phyloP scores from a whole-genome alignment of 2,329 filamentous ascomycete genomes.

The Oidium heveae region DNA sequence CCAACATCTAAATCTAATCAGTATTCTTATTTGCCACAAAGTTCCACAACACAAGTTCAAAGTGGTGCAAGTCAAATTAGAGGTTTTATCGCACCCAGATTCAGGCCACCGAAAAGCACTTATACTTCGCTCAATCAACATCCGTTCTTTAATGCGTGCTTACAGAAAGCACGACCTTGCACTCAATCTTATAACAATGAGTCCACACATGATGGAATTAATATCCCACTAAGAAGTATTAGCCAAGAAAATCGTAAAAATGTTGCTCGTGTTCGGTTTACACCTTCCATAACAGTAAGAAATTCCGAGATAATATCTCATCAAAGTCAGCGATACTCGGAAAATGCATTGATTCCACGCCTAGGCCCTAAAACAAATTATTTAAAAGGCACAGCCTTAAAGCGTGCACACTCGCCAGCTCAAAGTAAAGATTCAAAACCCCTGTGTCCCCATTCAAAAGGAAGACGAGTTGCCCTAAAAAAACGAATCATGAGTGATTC shows the following conservation, averaged over 20 bases:
- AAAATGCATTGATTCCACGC: neutral
- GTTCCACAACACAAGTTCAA: neutral
- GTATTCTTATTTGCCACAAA: neutral
- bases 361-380: neutral
- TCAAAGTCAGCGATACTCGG: neutral
- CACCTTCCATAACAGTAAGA: conserved; percentile 8
- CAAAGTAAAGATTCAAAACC: neutral
- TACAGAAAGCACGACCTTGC: neutral
- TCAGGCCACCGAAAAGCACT: conserved; percentile 12
- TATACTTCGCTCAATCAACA: conserved; percentile 12
- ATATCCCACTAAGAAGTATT: neutral
- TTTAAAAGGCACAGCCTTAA: too few relatives aligned
- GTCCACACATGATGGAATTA: neutral
- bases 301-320: conserved; percentile 6
- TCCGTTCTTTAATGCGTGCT: conserved; percentile 7
- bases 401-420: too few relatives aligned
- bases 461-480: neutral
- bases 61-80: conserved; percentile 2
- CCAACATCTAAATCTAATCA: neutral
- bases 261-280: conserved; percentile 7
- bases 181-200: neutral
- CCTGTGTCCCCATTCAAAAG: neutral
- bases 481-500: neutral
- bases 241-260: neutral
- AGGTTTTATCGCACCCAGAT: conserved; percentile 8